Base-by-base conservation (phyloP, 2,329 filamentous ascomycete genomes). In the Didymosphaeria variabile region DNA sequence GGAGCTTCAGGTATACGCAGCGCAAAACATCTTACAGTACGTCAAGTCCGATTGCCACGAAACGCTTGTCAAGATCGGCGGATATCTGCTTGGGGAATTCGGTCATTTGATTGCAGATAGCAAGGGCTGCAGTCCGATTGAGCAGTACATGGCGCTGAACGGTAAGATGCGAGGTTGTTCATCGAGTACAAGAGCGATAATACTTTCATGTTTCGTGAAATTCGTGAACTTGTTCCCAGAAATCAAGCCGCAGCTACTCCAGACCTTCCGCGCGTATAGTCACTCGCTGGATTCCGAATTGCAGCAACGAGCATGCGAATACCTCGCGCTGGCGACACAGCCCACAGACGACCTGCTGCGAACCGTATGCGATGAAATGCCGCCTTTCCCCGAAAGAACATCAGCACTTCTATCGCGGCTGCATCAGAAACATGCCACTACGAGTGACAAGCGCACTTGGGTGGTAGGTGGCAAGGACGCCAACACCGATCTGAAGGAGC, bases 151-250 rank as follows among this genome's bases (percentile, higher is more conserved):
- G 81, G 94, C 94, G 17, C 83, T 99, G 58, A 94, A 97, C 72
- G 87, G 88, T 54, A 99, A 99, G 81, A 90, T 99, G 75, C 88
- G 92, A 47, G 91, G 89, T 7, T 97, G 92, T 76, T 97, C 94
- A 0, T 91, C 94, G 19, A 91, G 90, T 69, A 97, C 96, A 12
- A 87, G 94, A 66, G 95, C 93, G 29, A 97, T 99, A 85, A 91
- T 99, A 44, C 82, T 99, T 49, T 98, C 94, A 0, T 96, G 91
- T 56, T 99, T 97, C 76, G 85, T 98, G 85, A 99, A 99, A 81
- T 99, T 94, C 71, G 92, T 99, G 80, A 99, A 99, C 79, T 82
- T 99, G 55, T 99, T 99, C 78, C 95, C 95, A 1, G 96, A 99
- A 77, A 98, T 99, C 81, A 98, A 97, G 79, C 92, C 94, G 9